These are phyloP conservation scores for Aureobasidium sp. DNA, from an alignment of 2,329 filamentous ascomycete genomes.

Conservation along the genomic window DNA sequence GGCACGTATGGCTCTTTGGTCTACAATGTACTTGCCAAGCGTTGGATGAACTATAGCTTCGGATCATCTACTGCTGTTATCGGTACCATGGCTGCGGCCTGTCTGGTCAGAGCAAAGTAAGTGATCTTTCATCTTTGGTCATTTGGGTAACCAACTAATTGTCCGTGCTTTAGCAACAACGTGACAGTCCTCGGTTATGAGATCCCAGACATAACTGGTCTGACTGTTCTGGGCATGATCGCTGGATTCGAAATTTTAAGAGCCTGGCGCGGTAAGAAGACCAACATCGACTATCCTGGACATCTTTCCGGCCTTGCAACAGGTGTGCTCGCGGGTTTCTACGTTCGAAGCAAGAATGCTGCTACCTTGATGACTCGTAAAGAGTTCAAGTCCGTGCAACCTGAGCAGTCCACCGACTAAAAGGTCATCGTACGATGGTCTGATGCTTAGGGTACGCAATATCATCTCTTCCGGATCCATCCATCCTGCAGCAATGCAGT, in stretches of 20 bases:
- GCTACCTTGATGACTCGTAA: conserved; percentile 11
- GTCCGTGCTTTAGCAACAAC: conserved; percentile 21
- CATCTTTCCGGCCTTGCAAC: conserved; percentile 29
- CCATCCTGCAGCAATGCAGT: background rate
- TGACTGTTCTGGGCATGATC: conserved; percentile 34
- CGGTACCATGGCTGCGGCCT: conserved; percentile 54
- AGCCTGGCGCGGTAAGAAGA: conserved; percentile 21
- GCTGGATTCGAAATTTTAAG: conserved; percentile 22
- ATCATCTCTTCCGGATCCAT: background rate
- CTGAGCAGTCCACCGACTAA: background rate
- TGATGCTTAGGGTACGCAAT: background rate
- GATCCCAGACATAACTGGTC: conserved; percentile 26
- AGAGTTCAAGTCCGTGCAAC: background rate
- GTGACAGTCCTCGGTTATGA: conserved; percentile 24
- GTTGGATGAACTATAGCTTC: conserved; percentile 46
- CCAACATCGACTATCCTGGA: conserved; percentile 28
- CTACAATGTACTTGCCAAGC: conserved; percentile 36
- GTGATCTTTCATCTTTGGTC: background rate
- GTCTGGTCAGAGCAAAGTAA: conserved; percentile 31
- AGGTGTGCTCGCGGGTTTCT: conserved; percentile 20
- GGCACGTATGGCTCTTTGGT: conserved; percentile 54
- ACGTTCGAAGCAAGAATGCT: conserved; percentile 15
- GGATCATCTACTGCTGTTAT: conserved; percentile 62
- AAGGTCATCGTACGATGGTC: background rate
- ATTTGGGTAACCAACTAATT: background rate